These are phyloP conservation scores for Sequoiadendron giganteum DNA, from an alignment of 75 land plant genomes.

Conservation along the genomic window DNA sequence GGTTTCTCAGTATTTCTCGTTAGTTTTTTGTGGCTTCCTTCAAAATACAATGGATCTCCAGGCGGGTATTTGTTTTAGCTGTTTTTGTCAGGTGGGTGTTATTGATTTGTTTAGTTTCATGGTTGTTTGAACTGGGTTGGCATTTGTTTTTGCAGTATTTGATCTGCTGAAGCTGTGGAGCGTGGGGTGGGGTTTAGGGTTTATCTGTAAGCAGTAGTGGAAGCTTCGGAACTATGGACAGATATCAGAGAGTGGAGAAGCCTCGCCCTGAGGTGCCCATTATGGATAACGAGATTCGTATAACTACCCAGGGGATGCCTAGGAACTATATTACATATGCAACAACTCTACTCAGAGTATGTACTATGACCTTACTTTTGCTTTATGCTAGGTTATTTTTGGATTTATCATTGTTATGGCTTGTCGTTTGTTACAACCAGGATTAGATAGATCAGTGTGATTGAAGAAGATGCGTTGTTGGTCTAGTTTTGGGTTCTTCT, in stretches of 20 bases:
- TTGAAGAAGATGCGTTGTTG: not conserved
- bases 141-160: not conserved
- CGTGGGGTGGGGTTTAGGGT: not conserved
- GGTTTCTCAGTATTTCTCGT: not conserved
- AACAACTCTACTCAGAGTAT: constrained; percentile 63
- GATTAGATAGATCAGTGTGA: not conserved
- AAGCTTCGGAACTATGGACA: constrained; percentile 40
- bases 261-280: constrained; percentile 76
- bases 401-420: not conserved
- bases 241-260: constrained; percentile 83
- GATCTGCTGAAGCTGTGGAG: not conserved
- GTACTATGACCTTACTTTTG: not conserved
- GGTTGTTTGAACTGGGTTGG: not conserved
- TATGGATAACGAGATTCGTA: constrained; percentile 77
- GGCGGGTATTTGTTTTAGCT: not conserved
- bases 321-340: constrained; percentile 86
- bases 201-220: not conserved
- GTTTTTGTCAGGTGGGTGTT: not conserved
- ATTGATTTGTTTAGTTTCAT: not conserved
- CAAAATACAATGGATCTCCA: not conserved
- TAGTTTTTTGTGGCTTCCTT: not conserved
- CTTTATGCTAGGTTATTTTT: not conserved
- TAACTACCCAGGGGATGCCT: constrained; percentile 78
- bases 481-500: not conserved
- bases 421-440: not conserved